These are phyloP conservation scores for Backusella westeae DNA, from an alignment of 192 early-diverging fungal species.

Conservation along the genomic window DNA sequence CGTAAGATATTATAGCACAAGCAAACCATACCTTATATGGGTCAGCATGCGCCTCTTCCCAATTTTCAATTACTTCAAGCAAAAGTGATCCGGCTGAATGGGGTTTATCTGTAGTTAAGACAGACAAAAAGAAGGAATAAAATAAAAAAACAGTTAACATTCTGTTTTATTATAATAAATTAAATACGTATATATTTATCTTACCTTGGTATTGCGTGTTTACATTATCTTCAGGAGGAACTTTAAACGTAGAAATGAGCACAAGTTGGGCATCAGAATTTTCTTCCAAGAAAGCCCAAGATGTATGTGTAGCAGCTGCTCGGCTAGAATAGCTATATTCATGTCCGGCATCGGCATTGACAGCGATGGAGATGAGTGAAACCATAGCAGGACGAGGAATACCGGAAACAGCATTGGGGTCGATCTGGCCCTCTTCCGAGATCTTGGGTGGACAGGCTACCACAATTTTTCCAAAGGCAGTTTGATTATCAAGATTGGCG, in stretches of 20 bases:
- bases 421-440: conserved; percentile 26
- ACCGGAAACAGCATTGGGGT: conserved; percentile 24
- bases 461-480: conserved; percentile 67
- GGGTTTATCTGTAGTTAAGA: conserved; percentile 37
- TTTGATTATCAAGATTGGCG: conserved; percentile 74
- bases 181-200: not conserved
- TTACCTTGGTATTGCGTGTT: conserved; percentile 53
- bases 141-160: conserved; percentile 1
- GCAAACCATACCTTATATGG: conserved; percentile 92
- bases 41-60: conserved; percentile 68
- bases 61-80: conserved; percentile 77
- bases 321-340: conserved; percentile 69
- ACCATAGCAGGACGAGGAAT: conserved; percentile 81
- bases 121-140: not conserved
- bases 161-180: not conserved
- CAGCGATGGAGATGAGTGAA: conserved; percentile 74
- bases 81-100: conserved; percentile 88
- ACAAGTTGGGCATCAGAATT: conserved; percentile 90
- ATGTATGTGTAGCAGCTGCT: conserved; percentile 81
- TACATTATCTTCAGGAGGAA: conserved; percentile 72
- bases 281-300: conserved; percentile 75
- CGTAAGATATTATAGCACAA: conserved; percentile 75
- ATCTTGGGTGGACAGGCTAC: conserved; percentile 53
- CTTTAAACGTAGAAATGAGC: conserved; percentile 80
- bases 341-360: conserved; percentile 49